Percentiles rank a stretch among this genome's conserved stretches.
Evolutionary conservation across 352 stramenopile genomes (phyloP).

Genomic region (Phytophthora tubulina): DNA sequence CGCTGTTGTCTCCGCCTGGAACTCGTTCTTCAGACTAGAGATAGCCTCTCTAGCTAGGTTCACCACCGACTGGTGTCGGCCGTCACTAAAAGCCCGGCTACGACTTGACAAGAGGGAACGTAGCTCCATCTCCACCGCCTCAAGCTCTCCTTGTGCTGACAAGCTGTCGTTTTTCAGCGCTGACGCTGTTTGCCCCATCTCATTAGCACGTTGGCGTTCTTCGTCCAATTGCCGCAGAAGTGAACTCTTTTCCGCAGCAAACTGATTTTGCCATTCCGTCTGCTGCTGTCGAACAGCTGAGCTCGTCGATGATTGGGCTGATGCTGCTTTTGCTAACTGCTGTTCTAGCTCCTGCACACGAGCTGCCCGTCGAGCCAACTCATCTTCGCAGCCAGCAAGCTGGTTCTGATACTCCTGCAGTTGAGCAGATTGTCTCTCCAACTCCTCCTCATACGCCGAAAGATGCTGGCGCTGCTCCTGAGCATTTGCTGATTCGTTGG

Average conservation of each 20-base stretch:
- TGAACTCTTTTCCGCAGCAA: slow-evolving; percentile 58
- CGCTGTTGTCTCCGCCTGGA: slow-evolving; percentile 48
- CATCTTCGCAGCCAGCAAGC: slow-evolving; percentile 34
- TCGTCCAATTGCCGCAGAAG: slow-evolving; percentile 54
- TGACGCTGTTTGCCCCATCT: slow-evolving; percentile 35
- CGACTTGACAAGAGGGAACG: slow-evolving; percentile 29
- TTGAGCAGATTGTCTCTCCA: slow-evolving; percentile 35
- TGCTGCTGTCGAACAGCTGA: slow-evolving; percentile 48
- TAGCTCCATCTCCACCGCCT: slow-evolving; percentile 56
- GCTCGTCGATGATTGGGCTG: slow-evolving; percentile 47
- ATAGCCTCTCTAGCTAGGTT: slow-evolving; percentile 49
- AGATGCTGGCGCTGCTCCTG: slow-evolving; percentile 51
- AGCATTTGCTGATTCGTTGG: slow-evolving; percentile 44
- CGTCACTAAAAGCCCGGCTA: slow-evolving; percentile 15
- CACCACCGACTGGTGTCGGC: slow-evolving; percentile 18
- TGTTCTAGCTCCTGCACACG: slow-evolving; percentile 59
- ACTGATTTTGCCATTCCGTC: slow-evolving; percentile 47
- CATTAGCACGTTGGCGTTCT: slow-evolving; percentile 50
- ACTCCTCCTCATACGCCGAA: slow-evolving; percentile 34
- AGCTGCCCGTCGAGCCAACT: slow-evolving; percentile 34
- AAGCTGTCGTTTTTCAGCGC: slow-evolving; percentile 47
- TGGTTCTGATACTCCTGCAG: slow-evolving; percentile 46
- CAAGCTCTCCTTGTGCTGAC: slow-evolving; percentile 47
- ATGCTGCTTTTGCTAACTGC: slow-evolving; percentile 46
- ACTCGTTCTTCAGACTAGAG: slow-evolving; percentile 50